Conservation (phyloP, 306 rosid species). For the Gastrolobium bilobum region DNA sequence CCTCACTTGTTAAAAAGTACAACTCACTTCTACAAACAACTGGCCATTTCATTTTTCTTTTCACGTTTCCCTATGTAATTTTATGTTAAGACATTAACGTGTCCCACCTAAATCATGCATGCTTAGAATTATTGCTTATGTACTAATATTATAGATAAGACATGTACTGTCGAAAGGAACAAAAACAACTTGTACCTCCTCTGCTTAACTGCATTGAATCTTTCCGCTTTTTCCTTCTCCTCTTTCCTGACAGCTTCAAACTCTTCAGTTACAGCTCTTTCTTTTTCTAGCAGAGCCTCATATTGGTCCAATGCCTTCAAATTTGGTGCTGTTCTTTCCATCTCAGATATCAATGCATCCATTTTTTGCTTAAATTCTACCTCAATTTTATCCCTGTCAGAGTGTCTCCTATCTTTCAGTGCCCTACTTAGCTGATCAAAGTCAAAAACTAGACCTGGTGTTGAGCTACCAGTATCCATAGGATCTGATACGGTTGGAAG, state of each 20-base stretch:
- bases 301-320: conserved; percentile 98
- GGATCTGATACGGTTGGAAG: conserved; percentile 84
- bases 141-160: conserved; percentile 2
- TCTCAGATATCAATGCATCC: conserved; percentile 80
- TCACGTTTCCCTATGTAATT: conserved; percentile 9
- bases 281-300: conserved; percentile 89
- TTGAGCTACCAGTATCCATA: conserved; percentile 80
- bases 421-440: conserved; percentile 78
- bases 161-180: conserved; percentile 30
- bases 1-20: background rate
- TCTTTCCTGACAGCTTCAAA: conserved; percentile 92
- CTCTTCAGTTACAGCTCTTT: conserved; percentile 83
- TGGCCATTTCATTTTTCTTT: background rate
- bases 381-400: conserved; percentile 84
- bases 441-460: conserved; percentile 72
- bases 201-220: conserved; percentile 81
- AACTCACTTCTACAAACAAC: background rate
- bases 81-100: background rate
- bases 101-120: conserved; percentile 10
- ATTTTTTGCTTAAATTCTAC: conserved; percentile 79
- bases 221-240: conserved; percentile 80
- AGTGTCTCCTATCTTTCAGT: conserved; percentile 72
- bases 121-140: conserved; percentile 27
- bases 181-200: conserved; percentile 63
- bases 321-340: conserved; percentile 97